Evolutionary conservation across 2,329 filamentous ascomycete genomes (phyloP), one percentile per base, ranked within the genome.

Genomic region (Trichoderma arundinaceum): DNA sequence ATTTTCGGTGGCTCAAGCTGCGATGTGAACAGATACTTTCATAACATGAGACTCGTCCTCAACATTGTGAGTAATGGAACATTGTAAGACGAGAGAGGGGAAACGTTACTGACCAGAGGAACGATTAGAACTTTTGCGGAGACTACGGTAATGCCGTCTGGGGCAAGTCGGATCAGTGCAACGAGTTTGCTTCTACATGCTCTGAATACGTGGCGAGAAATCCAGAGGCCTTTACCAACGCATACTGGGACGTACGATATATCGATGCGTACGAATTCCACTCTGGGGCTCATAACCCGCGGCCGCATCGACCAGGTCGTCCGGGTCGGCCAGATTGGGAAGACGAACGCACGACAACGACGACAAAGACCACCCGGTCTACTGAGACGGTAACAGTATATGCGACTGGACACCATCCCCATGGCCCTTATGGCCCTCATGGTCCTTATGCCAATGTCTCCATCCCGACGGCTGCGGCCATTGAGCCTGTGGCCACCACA

Each of bases 11-110:
- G 82, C 2, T 71, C 75, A 13, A 74, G 73, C 32, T 96, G 92
- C 73, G 82, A 92, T 33, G 87, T 92, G 66, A 81, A 88, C 66
- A 75, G 77, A 0, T 84, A 86, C 70, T 94, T 94, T 77, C 83
- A 80, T 61, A 80, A 89, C 59, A 85, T 94, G 82, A 87, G 86
- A 69, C 85, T 96, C 65, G 88, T 92, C 46, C 84, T 93, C 71
- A 88, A 92, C 72, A 93, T 88, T 49, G 82, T 83, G 56, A 72
- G 76, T 72, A 19, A 12, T 9, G 35, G 17, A 3, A 6, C 8
- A 4, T 8, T 49, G 8, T 2, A 2, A 57, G 8, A 41, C 15
- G 15, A 17, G 13, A 3, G 6, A 41, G 38, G 46, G n/a, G 1
- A 22, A 9, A 35, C 28, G n/a, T 13, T 15, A 9, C 33, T 32